These are phyloP conservation scores for Pelargonium nanum DNA, from an alignment of 345 rosid species.

Conservation along the genomic window DNA sequence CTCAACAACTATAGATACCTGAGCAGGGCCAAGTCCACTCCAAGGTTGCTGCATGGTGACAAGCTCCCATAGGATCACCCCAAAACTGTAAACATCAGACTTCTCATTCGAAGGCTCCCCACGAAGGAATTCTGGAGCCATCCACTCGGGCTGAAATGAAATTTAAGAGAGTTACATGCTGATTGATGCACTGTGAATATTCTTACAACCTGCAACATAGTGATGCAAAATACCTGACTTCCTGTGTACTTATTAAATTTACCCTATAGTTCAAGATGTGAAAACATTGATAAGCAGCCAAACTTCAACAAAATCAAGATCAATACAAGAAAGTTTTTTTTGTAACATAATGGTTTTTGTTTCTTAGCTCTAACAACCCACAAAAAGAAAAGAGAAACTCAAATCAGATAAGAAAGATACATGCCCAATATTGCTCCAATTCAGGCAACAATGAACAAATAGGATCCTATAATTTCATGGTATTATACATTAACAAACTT, in stretches of 20 bases:
- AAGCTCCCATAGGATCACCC: conserved; percentile 91
- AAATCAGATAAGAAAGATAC: no score
- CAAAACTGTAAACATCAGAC: conserved; percentile 90
- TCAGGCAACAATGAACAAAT: not conserved
- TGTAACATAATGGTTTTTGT: no score
- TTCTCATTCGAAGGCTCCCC: conserved; percentile 97
- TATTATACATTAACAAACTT: not conserved
- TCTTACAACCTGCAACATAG: conserved; percentile 20
- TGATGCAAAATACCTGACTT: not conserved
- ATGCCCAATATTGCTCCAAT: no score
- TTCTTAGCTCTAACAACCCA: not conserved
- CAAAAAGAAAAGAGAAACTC: not conserved
- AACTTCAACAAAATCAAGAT: not conserved
- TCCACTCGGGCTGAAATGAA: conserved; percentile 93
- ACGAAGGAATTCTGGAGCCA: conserved; percentile 98
- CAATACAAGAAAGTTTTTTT: not conserved
- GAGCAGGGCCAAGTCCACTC: conserved; percentile 87
- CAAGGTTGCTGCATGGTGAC: conserved; percentile 87
- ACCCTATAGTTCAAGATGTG: no score
- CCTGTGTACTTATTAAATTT: not conserved
- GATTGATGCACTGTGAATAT: conserved; percentile 23
- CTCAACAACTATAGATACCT: conserved; percentile 48
- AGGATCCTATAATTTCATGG: not conserved
- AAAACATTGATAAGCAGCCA: not conserved
- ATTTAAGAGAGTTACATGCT: conserved; percentile 33